These are phyloP conservation scores for Diaporthe eres DNA, from an alignment of 2,329 filamentous ascomycete species.

Conservation along the genomic window DNA sequence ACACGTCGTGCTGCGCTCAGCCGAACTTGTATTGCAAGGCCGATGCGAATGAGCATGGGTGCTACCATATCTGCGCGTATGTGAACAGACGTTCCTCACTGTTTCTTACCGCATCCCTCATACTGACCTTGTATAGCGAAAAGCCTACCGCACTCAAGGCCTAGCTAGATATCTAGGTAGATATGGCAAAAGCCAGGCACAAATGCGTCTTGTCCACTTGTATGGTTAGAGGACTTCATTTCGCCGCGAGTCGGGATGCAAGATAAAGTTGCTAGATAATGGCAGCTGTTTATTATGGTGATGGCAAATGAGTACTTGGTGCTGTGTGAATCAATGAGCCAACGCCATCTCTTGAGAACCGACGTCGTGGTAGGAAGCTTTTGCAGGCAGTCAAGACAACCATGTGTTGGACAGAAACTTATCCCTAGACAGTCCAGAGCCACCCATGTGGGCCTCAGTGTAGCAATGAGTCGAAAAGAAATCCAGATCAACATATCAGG, in stretches of 20 bases:
- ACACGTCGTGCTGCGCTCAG: background rate
- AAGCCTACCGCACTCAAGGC: background rate
- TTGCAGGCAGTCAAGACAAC: background rate
- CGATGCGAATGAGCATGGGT: background rate
- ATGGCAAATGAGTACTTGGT: background rate
- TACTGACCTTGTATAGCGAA: background rate
- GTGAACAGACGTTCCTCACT: background rate
- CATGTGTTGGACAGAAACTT: background rate
- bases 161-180: background rate
- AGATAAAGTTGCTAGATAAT: background rate
- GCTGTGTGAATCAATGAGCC: background rate
- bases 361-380: background rate
- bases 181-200: background rate
- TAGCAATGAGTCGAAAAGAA: background rate
- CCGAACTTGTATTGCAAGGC: constrained; percentile 14
- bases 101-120: no score
- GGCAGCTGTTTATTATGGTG: rapidly evolving
- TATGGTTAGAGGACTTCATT: background rate
- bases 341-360: background rate
- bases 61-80: constrained; percentile 21
- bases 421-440: no score
- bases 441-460: background rate
- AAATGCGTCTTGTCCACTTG: background rate
- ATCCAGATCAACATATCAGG: background rate
- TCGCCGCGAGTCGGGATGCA: background rate